Percentiles rank a stretch among this genome's conserved stretches.
These are phyloP conservation scores for Linnemannia schmuckeri DNA, from an alignment of 192 early-diverging fungal species.

Conservation along the genomic window DNA sequence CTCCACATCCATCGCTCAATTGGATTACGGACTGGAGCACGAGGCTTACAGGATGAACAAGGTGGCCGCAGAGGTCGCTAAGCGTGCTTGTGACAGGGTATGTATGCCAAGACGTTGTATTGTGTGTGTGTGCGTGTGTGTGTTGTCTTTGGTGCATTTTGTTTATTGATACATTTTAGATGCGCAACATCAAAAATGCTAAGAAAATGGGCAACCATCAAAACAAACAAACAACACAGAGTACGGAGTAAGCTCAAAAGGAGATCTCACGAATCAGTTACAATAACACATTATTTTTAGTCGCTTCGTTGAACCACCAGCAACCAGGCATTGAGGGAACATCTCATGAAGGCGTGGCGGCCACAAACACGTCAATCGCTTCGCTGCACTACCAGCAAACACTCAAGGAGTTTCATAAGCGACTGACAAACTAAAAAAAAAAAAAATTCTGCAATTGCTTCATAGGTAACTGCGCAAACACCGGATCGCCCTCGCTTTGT, in stretches of 20 bases:
- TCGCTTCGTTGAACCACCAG: too few relatives aligned
- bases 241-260: neutral
- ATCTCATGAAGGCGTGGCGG: too few relatives aligned
- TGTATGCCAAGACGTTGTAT: neutral
- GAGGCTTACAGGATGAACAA: constrained; percentile 94
- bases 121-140: neutral
- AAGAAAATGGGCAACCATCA: neutral
- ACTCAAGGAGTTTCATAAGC: too few relatives aligned
- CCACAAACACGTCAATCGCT: too few relatives aligned
- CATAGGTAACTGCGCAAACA: constrained; percentile 74
- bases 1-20: constrained; percentile 91
- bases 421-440: neutral
- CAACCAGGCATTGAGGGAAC: too few relatives aligned
- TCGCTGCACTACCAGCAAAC: too few relatives aligned
- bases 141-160: neutral
- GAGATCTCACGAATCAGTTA: neutral
- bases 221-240: neutral
- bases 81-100: constrained; percentile 84
- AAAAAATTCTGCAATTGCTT: neutral
- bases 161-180: neutral
- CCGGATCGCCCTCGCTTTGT: constrained; percentile 93
- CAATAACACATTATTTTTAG: too few relatives aligned
- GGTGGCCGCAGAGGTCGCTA: constrained; percentile 88
- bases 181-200: neutral
- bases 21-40: constrained; percentile 90